phyloP scores from a whole-genome alignment of 352 stramenopile genomes.

The Pythium sukuiense region DNA sequence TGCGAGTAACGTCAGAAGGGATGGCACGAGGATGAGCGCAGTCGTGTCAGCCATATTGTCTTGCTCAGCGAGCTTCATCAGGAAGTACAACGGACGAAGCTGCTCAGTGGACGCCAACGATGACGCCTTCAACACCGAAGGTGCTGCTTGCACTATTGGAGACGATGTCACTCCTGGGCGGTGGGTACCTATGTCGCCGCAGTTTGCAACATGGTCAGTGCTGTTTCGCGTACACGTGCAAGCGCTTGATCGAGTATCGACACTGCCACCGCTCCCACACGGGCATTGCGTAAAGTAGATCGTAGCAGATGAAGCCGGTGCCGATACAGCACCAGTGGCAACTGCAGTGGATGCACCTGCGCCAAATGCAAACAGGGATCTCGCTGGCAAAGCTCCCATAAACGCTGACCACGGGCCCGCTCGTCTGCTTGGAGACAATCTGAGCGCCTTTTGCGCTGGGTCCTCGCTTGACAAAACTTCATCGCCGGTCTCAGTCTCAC shows the following conservation, averaged over 20 bases:
- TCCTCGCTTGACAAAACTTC: not conserved
- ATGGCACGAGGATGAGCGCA: conserved; percentile 81
- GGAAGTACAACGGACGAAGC: conserved; percentile 75
- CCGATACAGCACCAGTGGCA: not conserved
- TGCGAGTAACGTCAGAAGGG: conserved; percentile 69
- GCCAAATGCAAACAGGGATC: conserved; percentile 20
- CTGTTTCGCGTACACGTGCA: not conserved
- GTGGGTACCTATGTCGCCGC: not conserved
- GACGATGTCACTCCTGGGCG: not conserved
- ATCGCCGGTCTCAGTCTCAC: not conserved
- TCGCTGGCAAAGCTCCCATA: conserved; percentile 4
- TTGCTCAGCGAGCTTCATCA: conserved; percentile 88
- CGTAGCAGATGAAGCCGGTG: conserved; percentile 16
- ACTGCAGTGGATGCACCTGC: not conserved
- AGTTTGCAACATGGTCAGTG: not conserved
- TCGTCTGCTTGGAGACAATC: not conserved
- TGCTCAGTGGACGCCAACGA: conserved; percentile 29
- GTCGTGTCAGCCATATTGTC: conserved; percentile 90
- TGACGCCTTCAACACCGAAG: conserved; percentile 9
- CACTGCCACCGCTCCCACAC: not conserved
- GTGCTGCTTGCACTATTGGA: not conserved
- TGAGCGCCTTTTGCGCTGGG: not conserved
- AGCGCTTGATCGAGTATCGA: not conserved
- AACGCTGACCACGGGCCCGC: conserved; percentile 8
- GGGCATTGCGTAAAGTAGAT: conserved; percentile 27